Percentiles rank a stretch among this genome's conserved stretches.
Conservation (phyloP, 306 rosid species). For the Crataegus laevigata region DNA sequence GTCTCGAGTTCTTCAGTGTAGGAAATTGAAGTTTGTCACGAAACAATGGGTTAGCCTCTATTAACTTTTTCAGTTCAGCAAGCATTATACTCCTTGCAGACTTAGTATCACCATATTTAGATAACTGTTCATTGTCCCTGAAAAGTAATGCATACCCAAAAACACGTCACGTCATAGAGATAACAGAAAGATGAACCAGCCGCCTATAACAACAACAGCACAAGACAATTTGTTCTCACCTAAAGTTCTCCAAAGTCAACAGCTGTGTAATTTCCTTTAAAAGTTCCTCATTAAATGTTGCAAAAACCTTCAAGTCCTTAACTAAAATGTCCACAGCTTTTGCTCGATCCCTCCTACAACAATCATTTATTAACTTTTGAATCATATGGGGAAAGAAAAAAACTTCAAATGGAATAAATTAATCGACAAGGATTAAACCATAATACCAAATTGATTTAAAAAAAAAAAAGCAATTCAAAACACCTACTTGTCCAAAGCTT, state of each 20-base stretch:
- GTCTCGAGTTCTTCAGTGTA: conserved; percentile 83
- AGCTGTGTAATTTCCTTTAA: conserved; percentile 96
- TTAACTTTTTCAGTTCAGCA: conserved; percentile 87
- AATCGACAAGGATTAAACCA: conserved; percentile 10
- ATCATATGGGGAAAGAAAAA: conserved; percentile 13
- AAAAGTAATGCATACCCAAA: conserved; percentile 17
- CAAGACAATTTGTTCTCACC: conserved; percentile 41
- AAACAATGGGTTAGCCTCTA: conserved; percentile 97
- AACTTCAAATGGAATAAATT: background rate
- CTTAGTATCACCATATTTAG: conserved; percentile 97
- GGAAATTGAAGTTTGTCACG: conserved; percentile 99
- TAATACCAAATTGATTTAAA: background rate
- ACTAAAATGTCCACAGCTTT: conserved; percentile 94
- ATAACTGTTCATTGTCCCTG: conserved; percentile 97
- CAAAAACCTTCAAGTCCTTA: conserved; percentile 94
- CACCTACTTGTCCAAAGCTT: conserved; percentile 92
- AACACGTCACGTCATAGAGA: background rate
- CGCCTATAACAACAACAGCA: conserved; percentile 4
- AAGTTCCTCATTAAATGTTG: conserved; percentile 94
- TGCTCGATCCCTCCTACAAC: conserved; percentile 83
- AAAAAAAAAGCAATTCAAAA: background rate
- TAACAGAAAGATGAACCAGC: background rate
- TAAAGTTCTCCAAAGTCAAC: conserved; percentile 87
- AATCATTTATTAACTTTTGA: conserved; percentile 13
- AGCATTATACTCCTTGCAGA: conserved; percentile 99